These are phyloP conservation scores for Wickerhamiella pararugosa DNA, from an alignment of 1,139 yeast genomes.

Conservation along the genomic window DNA sequence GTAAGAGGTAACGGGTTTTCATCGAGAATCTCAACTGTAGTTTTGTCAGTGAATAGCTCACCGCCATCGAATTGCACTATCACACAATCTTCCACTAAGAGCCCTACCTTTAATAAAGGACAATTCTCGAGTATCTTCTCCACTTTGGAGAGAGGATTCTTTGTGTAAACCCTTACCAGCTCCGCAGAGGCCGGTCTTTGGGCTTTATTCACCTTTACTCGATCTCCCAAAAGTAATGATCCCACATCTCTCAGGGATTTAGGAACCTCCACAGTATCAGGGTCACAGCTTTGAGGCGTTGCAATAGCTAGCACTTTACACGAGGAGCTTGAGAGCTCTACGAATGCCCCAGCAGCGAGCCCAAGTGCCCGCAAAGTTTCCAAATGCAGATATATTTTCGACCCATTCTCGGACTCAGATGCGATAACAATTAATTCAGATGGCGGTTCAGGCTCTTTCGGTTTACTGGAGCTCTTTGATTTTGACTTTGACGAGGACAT, in stretches of 20 bases:
- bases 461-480: constrained; percentile 7
- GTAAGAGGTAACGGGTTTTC: not conserved
- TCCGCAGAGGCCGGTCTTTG: constrained; percentile 40
- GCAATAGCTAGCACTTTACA: constrained; percentile 16
- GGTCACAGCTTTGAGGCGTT: constrained; percentile 24
- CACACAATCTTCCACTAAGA: too few relatives aligned
- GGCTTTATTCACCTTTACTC: constrained; percentile 37
- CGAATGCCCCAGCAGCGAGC: constrained; percentile 38
- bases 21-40: too few relatives aligned
- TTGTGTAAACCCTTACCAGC: constrained; percentile 19
- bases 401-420: constrained; percentile 20
- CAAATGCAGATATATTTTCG: constrained; percentile 36
- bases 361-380: constrained; percentile 41
- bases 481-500: constrained; percentile 9
- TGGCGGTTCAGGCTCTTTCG: not conserved
- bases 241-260: constrained; percentile 35
- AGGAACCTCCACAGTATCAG: constrained; percentile 43
- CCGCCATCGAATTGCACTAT: too few relatives aligned
- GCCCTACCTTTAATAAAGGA: constrained; percentile 45
- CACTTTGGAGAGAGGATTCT: constrained; percentile 16
- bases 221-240: constrained; percentile 58
- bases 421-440: constrained; percentile 17
- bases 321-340: constrained; percentile 33
- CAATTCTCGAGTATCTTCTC: constrained; percentile 29
- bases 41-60: too few relatives aligned